Evolutionary conservation across 139 green algal genomes (phyloP), one percentile per base, ranked within the genome.

Genomic region (Gonium pectorale): DNA sequence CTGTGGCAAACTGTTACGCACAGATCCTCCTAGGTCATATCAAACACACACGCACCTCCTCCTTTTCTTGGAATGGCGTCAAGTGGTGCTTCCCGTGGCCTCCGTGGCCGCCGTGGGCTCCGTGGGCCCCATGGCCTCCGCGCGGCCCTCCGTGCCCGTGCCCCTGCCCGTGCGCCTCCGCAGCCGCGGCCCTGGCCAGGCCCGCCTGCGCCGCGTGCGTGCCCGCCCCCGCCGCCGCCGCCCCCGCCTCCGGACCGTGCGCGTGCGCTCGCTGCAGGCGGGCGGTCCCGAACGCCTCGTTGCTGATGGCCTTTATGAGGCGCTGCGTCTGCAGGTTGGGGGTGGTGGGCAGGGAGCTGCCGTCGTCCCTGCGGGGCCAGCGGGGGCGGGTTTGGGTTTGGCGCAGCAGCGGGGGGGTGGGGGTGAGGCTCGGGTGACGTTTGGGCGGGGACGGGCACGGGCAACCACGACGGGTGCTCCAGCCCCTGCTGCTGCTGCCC

Each of bases 341-440:
- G 21, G 63, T 83, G 51, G 70, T 84, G 27, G 72, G 73, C 22
- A 83, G 37, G 17, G 82, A 51, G 51, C 62, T 83, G 73, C 56
- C 68, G 73, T 88, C 83, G 11, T 88, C 83, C 29, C 82, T 80
- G 67, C 21, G 49, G 35, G 31, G 49, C 0, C n/a, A n/a, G n/a
- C n/a, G n/a, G 27, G 35, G 29, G 38, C 2, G 35, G 11, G 27
- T 69, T 27, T 21, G 37, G 13, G 46, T 85, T 72, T 17, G 86
- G 72, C 66, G 71, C 15, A 52, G 27, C 54, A 37, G 72, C 5
- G 7, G 13, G 24, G 6, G 51, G 52, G 51, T 49, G 9, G 21
- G 49, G 71, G n/a, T n/a, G n/a, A n/a, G n/a, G n/a, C n/a, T n/a
- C n/a, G n/a, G n/a, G n/a, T n/a, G n/a, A n/a, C n/a, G n/a, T n/a